Conservation (phyloP, 129 eudicot genomes). For the Flaveria bidentis region DNA sequence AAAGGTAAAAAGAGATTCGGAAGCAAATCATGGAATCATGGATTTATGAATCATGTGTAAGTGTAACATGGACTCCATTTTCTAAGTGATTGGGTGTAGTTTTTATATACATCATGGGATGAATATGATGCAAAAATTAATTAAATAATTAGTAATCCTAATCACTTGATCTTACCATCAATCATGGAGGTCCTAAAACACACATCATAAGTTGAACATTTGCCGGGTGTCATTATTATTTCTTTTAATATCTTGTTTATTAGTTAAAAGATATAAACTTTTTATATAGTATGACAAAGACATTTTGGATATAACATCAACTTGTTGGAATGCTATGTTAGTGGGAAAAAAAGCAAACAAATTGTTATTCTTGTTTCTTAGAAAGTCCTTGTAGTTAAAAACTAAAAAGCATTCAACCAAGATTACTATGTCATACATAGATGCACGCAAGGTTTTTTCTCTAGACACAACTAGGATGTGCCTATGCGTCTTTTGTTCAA, state of each 20-base stretch:
- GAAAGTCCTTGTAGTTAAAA: not conserved
- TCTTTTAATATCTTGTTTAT: not conserved
- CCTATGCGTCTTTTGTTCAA: not conserved
- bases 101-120: slow-evolving; percentile 31
- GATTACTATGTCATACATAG: too few relatives aligned
- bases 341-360: not conserved
- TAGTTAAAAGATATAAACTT: not conserved
- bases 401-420: not conserved
- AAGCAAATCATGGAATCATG: slow-evolving; percentile 15
- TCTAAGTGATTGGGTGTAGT: slow-evolving; percentile 17
- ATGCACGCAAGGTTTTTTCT: not conserved
- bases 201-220: not conserved
- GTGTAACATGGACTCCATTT: slow-evolving; percentile 32
- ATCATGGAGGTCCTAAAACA: slow-evolving; percentile 17
- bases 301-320: not conserved
- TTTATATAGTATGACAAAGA: not conserved
- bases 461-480: not conserved
- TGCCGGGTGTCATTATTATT: too few relatives aligned
- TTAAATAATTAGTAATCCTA: slow-evolving; percentile 29
- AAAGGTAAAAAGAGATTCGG: slow-evolving; percentile 10
- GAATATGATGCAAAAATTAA: slow-evolving; percentile 25
- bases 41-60: slow-evolving; percentile 21
- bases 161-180: slow-evolving; percentile 15
- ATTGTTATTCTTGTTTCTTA: not conserved
- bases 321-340: not conserved